Evolutionary conservation across 495 filamentous ascomycete species (phyloP).

Genomic region (Aspergillus olivimuriae): DNA sequence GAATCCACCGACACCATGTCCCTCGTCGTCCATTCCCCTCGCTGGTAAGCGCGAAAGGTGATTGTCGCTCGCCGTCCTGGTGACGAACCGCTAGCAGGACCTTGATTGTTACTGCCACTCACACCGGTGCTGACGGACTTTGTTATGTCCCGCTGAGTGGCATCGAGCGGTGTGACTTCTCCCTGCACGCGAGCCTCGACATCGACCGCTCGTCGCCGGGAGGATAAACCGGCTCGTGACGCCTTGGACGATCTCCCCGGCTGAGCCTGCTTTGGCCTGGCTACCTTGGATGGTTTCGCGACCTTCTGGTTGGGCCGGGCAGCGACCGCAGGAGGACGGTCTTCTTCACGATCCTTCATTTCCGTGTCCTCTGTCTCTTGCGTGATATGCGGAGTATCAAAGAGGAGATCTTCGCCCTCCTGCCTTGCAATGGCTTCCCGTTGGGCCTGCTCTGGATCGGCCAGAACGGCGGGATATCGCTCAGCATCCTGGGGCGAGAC

Average conservation of each 20-base stretch:
- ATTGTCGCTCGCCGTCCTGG: not conserved
- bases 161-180: not conserved
- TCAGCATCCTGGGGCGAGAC: not conserved
- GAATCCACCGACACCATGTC: not conserved
- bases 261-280: not conserved
- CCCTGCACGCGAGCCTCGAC: not conserved
- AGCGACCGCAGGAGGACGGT: not conserved
- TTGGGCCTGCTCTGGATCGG: slow-evolving; percentile 1
- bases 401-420: slow-evolving; percentile 2
- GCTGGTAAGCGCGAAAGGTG: slow-evolving; percentile 3
- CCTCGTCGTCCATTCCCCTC: not conserved
- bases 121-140: not conserved
- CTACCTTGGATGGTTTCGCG: not conserved
- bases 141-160: slow-evolving; percentile 1
- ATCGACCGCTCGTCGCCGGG: not conserved
- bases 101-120: not conserved
- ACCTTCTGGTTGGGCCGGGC: not conserved
- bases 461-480: not conserved
- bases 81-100: slow-evolving; percentile 1
- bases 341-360: not conserved
- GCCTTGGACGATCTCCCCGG: slow-evolving; percentile 1
- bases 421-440: not conserved
- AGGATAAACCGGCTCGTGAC: not conserved
- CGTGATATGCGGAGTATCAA: slow-evolving; percentile 1
- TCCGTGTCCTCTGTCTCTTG: slow-evolving; percentile 1